Evolutionary conservation across 2,329 filamentous ascomycete species (phyloP), one percentile per base, ranked within the genome.

Genomic region (Chrysoporthe puriensis): DNA sequence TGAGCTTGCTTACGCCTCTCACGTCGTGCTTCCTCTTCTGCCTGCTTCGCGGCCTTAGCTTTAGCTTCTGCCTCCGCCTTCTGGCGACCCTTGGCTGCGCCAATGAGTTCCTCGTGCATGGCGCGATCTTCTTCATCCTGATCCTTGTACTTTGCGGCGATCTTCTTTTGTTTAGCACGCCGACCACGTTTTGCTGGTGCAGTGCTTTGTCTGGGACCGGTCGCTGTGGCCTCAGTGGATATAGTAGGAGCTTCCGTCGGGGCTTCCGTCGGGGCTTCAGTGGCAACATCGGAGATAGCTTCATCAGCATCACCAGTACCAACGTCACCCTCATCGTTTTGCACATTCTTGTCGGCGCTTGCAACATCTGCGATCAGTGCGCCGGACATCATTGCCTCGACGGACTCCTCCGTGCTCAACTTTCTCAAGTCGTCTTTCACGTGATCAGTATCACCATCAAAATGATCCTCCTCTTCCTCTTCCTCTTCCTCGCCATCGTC

Each of bases 91-190:
- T 86, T 85, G 68, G 85, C 82, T 1, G 92, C 90, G 50, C 96
- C 96, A n/a, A 97, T 88, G n/a, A 98, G 85, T 34, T 89, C 86
- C 79, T 97, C 91, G 43, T 94, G 93, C 0, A 94, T 86, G 7
- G 86, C 87, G 14, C 94, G 92, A 75, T 99, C 96, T 78, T 97
- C 95, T 66, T 97, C 94, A 73, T 98, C 95, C 83, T 98, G 96
- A 73, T 96, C 84, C 58, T 91, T 95, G 80, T 99, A 99, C 77
- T 97, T 97, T 68, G 88, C 83, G 3, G 93, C 93, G 1, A 93
- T 89, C 78, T 96, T 97, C 82, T 96, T 97, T 56, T 90, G 89
- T 77, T 97, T 97, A 69, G 86, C 86, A 67, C 88, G 89, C 77
- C 96, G 93, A 42, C 94, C 93, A 67, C 94, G 89, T 76, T 89